A percentile compares a stretch with the other conserved stretches of the same genome.
These are phyloP conservation scores for Rosa multiflora DNA, from an alignment of 306 rosid species.

Conservation along the genomic window DNA sequence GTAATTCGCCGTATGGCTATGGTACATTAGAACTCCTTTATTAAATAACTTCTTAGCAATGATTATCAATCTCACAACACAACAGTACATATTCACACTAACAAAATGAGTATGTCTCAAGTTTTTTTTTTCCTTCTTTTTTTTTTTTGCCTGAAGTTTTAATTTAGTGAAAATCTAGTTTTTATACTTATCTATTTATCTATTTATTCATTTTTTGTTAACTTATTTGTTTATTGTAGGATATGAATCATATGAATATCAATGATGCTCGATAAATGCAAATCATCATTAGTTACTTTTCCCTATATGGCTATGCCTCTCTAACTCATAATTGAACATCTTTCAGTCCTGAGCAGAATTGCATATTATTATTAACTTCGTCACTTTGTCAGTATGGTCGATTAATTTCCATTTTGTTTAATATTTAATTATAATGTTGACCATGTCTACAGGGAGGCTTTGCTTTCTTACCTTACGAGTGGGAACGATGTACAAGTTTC, in stretches of 20 bases:
- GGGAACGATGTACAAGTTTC: slow-evolving; percentile 72
- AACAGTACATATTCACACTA: not conserved
- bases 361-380: not conserved
- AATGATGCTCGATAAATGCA: not conserved
- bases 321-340: not conserved
- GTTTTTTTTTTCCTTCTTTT: not conserved
- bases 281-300: not conserved
- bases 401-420: not conserved
- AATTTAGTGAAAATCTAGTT: too few relatives aligned
- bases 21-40: not conserved
- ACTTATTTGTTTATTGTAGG: not conserved
- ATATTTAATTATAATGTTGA: slow-evolving; percentile 17
- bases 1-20: not conserved
- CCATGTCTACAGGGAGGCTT: slow-evolving; percentile 57
- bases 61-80: not conserved
- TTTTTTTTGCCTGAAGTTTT: not conserved
- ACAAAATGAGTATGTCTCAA: not conserved
- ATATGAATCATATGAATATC: not conserved
- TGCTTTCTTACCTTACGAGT: slow-evolving; percentile 64
- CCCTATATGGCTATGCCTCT: not conserved
- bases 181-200: not conserved
- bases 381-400: not conserved
- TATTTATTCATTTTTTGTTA: too few relatives aligned
- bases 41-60: too few relatives aligned
- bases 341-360: not conserved